Evolutionary conservation across 345 rosid species (phyloP).

Genomic region (Hibiscus trionum): DNA sequence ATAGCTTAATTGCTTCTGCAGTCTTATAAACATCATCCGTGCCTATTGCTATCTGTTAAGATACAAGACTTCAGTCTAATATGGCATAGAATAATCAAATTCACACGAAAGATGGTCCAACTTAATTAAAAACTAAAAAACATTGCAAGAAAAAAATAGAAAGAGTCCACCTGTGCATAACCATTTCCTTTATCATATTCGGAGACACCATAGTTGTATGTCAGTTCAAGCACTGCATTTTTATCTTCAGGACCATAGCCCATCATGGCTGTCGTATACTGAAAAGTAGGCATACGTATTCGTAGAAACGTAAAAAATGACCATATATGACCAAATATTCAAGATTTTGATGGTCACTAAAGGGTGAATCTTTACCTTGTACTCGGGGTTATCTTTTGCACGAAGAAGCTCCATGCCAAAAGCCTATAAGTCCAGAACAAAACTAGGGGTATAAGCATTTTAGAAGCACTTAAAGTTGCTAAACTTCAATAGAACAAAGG

Average conservation of each 20-base stretch:
- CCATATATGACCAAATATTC: neutral
- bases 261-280: neutral
- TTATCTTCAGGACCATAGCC: neutral
- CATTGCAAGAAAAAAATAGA: neutral
- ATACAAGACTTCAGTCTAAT: neutral
- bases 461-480: neutral
- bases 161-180: neutral
- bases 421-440: neutral
- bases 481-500: neutral
- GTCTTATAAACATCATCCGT: neutral
- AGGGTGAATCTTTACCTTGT: neutral
- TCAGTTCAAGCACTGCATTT: neutral
- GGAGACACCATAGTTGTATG: neutral
- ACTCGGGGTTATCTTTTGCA: neutral
- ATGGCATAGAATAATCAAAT: neutral
- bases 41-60: neutral
- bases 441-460: neutral
- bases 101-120: neutral
- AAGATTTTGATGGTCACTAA: neutral
- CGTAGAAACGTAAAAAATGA: neutral
- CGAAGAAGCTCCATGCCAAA: neutral
- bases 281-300: neutral
- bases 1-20: neutral
- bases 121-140: too few species aligned
- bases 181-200: neutral